A percentile compares a stretch with the other conserved stretches of the same genome.
phyloP scores from a whole-genome alignment of 1,284 basidiomycete species.

The Leucocoprinus gongylophorus region DNA sequence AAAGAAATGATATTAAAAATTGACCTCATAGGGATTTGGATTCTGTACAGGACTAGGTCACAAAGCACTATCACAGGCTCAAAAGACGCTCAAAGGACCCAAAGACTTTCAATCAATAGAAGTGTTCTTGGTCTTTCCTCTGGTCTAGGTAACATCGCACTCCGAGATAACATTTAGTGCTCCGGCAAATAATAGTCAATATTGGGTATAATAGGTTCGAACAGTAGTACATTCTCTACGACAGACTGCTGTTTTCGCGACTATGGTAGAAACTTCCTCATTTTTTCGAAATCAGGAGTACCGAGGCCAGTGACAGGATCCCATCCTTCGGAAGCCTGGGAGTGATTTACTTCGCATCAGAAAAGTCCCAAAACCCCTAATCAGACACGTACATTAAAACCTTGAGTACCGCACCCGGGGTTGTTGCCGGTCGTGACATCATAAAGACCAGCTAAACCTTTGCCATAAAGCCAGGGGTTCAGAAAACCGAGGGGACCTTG shows the following conservation, averaged over 20 bases:
- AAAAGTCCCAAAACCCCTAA: neutral
- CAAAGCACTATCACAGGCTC: too few species aligned
- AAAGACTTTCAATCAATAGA: too few species aligned
- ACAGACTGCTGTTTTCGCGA: neutral
- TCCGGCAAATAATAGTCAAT: neutral
- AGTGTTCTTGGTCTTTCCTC: too few species aligned
- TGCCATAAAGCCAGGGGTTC: conserved; percentile 44
- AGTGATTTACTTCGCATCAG: neutral
- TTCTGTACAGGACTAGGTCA: too few species aligned
- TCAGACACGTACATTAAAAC: conserved; percentile 32
- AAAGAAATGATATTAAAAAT: too few species aligned
- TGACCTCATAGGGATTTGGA: too few species aligned
- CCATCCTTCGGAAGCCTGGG: conserved; percentile 36
- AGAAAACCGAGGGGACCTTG: conserved; percentile 41
- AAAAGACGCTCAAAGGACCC: too few species aligned
- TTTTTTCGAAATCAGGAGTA: conserved; percentile 40
- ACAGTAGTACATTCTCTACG: neutral
- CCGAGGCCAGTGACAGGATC: conserved; percentile 46
- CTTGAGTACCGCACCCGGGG: conserved; percentile 41
- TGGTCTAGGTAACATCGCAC: too few species aligned
- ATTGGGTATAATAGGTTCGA: neutral
- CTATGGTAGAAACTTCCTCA: conserved; percentile 13
- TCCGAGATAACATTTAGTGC: neutral
- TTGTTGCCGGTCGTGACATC: conserved; percentile 44
- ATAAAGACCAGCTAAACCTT: conserved; percentile 33